Conservation (phyloP, 1,139 yeast species). For the Wickerhamomyces sp. region DNA sequence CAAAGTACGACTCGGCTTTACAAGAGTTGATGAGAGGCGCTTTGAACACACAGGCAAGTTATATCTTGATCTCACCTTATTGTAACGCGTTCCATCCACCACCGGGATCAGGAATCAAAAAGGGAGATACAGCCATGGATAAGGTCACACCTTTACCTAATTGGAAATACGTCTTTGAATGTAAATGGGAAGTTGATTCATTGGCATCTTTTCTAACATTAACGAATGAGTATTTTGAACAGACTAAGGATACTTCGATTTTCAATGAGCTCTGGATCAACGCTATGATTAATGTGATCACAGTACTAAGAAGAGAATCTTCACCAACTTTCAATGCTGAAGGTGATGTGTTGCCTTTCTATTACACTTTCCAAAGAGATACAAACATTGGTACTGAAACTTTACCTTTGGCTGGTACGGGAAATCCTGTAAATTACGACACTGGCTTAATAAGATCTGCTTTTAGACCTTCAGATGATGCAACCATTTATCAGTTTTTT, state of each 20-base stretch:
- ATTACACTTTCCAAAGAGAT: conserved; percentile 65
- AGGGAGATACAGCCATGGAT: conserved; percentile 56
- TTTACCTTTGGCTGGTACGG: conserved; percentile 68
- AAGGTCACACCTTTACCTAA: conserved; percentile 64
- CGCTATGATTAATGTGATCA: conserved; percentile 51
- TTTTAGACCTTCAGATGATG: conserved; percentile 87
- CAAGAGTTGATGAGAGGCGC: conserved; percentile 65
- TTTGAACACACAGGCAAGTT: conserved; percentile 70
- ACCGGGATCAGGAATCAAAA: conserved; percentile 45
- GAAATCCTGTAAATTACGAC: conserved; percentile 72
- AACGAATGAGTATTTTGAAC: conserved; percentile 61
- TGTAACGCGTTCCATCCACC: conserved; percentile 95
- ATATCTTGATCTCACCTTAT: conserved; percentile 60
- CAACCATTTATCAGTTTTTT: conserved; percentile 73
- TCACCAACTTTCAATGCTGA: conserved; percentile 56
- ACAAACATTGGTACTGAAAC: conserved; percentile 82
- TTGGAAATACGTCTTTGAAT: conserved; percentile 74
- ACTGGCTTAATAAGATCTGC: conserved; percentile 81
- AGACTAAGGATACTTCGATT: conserved; percentile 47
- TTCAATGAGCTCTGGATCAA: conserved; percentile 50
- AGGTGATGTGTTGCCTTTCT: conserved; percentile 47
- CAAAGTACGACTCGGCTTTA: conserved; percentile 45
- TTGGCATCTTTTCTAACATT: conserved; percentile 76
- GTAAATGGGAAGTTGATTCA: conserved; percentile 86
- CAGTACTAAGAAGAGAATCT: conserved; percentile 56